phyloP scores from a whole-genome alignment of 1,139 yeast species.

The Lodderomyces orthopsilosis region DNA sequence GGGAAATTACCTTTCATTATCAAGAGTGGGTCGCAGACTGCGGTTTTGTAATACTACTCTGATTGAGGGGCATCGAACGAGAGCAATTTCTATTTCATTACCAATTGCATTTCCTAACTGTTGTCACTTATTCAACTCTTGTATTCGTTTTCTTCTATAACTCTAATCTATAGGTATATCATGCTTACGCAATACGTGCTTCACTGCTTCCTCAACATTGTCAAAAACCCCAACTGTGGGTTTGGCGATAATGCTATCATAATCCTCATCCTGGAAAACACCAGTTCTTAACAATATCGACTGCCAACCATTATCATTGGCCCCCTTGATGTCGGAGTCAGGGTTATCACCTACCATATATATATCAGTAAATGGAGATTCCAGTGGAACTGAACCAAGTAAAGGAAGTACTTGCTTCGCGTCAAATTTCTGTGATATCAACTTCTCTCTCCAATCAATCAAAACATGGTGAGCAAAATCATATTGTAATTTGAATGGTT shows the following conservation, averaged over 20 bases:
- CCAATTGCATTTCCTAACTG: no score
- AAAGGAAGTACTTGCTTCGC: slow-evolving; percentile 33
- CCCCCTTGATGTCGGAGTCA: slow-evolving; percentile 87
- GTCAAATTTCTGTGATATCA: slow-evolving; percentile 17
- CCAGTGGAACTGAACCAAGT: slow-evolving; percentile 32
- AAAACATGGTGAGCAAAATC: slow-evolving; percentile 78
- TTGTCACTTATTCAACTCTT: no score
- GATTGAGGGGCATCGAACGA: no score
- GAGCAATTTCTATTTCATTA: no score
- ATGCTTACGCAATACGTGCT: slow-evolving; percentile 25
- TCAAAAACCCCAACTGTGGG: slow-evolving; percentile 52
- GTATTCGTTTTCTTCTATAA: no score
- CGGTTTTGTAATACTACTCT: no score
- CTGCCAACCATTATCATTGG: slow-evolving; percentile 84
- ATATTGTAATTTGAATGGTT: slow-evolving; percentile 78
- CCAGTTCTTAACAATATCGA: slow-evolving; percentile 84
- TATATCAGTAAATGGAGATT: slow-evolving; percentile 53
- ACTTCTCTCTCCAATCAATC: slow-evolving; percentile 52
- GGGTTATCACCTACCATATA: slow-evolving; percentile 98
- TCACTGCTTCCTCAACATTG: slow-evolving; percentile 47
- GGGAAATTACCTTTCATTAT: no score
- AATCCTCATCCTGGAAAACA: slow-evolving; percentile 73
- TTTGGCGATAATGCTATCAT: slow-evolving; percentile 32
- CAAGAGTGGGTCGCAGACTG: no score
- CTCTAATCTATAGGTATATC: slow-evolving; percentile 6